Evolutionary conservation across 2,329 filamentous ascomycete genomes (phyloP).

Genomic region (Ophiostoma quercus): DNA sequence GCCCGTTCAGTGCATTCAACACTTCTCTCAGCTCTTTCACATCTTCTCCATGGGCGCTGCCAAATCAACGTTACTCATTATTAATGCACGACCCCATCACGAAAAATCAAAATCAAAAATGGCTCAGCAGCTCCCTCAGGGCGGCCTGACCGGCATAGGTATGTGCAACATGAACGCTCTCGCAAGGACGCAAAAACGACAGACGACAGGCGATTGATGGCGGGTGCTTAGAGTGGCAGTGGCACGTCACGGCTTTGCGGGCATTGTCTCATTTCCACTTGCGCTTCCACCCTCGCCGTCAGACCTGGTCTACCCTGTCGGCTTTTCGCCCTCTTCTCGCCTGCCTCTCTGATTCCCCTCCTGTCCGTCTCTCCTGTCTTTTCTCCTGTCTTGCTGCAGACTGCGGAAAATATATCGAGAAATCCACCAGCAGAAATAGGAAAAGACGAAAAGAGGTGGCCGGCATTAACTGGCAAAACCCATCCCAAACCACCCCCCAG

Average conservation of each 20-base stretch:
- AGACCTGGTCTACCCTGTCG: background rate
- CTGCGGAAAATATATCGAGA: background rate
- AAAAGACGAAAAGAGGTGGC: background rate
- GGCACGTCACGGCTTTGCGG: constrained; percentile 17
- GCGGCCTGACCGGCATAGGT: constrained; percentile 41
- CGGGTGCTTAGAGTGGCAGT: constrained; percentile 7
- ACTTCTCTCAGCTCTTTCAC: background rate
- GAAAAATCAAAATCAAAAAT: constrained; percentile 25
- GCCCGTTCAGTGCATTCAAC: background rate
- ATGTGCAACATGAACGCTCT: constrained; percentile 29
- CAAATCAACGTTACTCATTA: constrained; percentile 27
- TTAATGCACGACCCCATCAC: constrained; percentile 22
- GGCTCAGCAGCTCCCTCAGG: constrained; percentile 28
- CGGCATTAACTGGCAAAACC: background rate
- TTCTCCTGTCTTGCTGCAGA: background rate
- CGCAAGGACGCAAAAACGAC: background rate
- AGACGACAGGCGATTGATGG: background rate
- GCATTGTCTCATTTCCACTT: constrained; percentile 14
- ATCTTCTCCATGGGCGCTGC: constrained; percentile 26
- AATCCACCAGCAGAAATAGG: background rate
- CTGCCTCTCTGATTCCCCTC: background rate
- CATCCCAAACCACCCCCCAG: constrained; percentile 7
- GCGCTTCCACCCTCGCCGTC: background rate
- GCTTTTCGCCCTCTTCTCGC: background rate
- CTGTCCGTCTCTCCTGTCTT: background rate